These are phyloP conservation scores for Rutstroemia sp. DNA, from an alignment of 2,329 filamentous ascomycete species.

Conservation along the genomic window DNA sequence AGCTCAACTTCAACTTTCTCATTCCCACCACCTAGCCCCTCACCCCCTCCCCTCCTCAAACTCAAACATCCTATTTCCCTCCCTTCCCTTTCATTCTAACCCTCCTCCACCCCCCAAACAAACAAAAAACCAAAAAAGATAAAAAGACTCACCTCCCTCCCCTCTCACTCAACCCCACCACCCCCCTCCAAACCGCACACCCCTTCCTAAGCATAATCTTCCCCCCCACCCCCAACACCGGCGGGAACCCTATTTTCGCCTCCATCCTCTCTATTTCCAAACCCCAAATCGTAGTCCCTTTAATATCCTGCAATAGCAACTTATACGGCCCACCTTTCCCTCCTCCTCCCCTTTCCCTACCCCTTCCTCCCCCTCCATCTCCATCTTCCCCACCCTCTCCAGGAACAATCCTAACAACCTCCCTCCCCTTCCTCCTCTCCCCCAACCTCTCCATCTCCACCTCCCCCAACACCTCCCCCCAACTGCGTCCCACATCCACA, in stretches of 20 bases:
- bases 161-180: slow-evolving; percentile 59
- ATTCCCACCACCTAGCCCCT: no score
- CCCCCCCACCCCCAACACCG: slow-evolving; percentile 67
- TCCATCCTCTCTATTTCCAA: slow-evolving; percentile 64
- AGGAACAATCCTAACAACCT: slow-evolving; percentile 66
- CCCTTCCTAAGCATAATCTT: slow-evolving; percentile 69
- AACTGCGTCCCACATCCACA: slow-evolving; percentile 70
- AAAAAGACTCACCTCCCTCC: slow-evolving; percentile 55
- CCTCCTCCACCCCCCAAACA: no score
- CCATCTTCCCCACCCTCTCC: slow-evolving; percentile 30
- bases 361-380: no score
- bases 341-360: slow-evolving; percentile 14
- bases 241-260: slow-evolving; percentile 47
- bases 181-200: slow-evolving; percentile 64
- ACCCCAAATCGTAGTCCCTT: slow-evolving; percentile 60
- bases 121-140: no score
- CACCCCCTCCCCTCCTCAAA: no score
- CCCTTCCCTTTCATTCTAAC: no score
- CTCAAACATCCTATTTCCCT: no score
- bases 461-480: slow-evolving; percentile 82
- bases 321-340: slow-evolving; percentile 56
- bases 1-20: no score
- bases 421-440: slow-evolving; percentile 66
- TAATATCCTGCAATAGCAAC: slow-evolving; percentile 73
- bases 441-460: slow-evolving; percentile 68